Percentiles rank a stretch among this genome's conserved stretches.
These are phyloP conservation scores for Uncinocarpus reesii DNA, from an alignment of 2,329 filamentous ascomycete species.

Conservation along the genomic window DNA sequence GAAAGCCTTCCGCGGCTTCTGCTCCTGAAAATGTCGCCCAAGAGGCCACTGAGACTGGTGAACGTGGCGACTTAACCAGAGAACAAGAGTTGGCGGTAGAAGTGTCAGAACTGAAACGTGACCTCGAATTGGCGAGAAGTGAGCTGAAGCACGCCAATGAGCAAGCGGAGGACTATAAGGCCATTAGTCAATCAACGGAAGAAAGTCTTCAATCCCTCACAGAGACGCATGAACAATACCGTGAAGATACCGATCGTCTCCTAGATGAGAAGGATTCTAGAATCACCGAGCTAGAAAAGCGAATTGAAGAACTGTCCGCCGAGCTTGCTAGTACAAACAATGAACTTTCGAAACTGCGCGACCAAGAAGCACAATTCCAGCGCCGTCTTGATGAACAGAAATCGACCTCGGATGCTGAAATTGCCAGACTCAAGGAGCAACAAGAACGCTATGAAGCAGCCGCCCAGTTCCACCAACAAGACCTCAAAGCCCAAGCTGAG, in stretches of 20 bases:
- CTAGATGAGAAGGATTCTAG: conserved; percentile 67
- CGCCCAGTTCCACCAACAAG: conserved; percentile 75
- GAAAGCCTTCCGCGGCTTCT: conserved; percentile 58
- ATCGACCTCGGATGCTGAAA: conserved; percentile 63
- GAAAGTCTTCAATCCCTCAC: conserved; percentile 73
- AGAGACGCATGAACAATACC: conserved; percentile 73
- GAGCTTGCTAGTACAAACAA: conserved; percentile 74
- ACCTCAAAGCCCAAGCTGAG: conserved; percentile 83
- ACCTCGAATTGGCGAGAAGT: conserved; percentile 67
- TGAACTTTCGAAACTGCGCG: conserved; percentile 69
- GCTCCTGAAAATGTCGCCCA: conserved; percentile 36
- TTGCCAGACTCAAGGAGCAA: conserved; percentile 71
- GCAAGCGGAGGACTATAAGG: conserved; percentile 78
- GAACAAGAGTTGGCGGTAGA: conserved; percentile 77
- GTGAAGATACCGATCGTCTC: conserved; percentile 69
- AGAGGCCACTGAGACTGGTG: conserved; percentile 39
- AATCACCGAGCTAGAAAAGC: conserved; percentile 71
- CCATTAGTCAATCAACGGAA: conserved; percentile 76
- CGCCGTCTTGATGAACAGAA: conserved; percentile 73
- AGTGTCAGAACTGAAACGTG: conserved; percentile 74
- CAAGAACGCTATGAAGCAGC: conserved; percentile 69
- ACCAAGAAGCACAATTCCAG: conserved; percentile 64
- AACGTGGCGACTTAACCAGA: conserved; percentile 50
- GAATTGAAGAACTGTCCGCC: conserved; percentile 68
- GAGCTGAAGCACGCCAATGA: conserved; percentile 73